Percentiles rank a stretch among this genome's conserved stretches.
Conservation (phyloP, 1,139 yeast species). For the Scheffersomyces quercinus region DNA sequence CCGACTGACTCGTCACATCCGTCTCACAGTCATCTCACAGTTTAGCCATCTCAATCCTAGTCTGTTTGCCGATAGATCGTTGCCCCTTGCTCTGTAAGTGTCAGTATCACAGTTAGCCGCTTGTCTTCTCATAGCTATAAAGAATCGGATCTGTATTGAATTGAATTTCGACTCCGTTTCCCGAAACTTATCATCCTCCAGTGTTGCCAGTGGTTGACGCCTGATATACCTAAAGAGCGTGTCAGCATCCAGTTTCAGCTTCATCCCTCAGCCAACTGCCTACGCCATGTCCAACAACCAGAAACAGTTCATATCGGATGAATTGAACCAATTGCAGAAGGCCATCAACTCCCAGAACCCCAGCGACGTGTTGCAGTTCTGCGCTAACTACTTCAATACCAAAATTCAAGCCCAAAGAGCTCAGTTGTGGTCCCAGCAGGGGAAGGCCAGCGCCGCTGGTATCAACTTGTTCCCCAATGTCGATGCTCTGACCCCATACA, state of each 20-base stretch:
- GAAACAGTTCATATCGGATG: slow-evolving; percentile 29
- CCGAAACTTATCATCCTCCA: background rate
- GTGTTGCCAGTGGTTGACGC: slow-evolving; percentile 3
- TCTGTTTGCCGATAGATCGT: too few relatives aligned
- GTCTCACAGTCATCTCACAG: too few relatives aligned
- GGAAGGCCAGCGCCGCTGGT: slow-evolving; percentile 54
- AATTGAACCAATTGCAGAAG: slow-evolving; percentile 61
- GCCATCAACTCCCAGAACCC: slow-evolving; percentile 67
- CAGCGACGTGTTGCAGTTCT: slow-evolving; percentile 67
- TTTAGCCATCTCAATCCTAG: too few relatives aligned
- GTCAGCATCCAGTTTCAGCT: background rate
- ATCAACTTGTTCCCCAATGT: slow-evolving; percentile 50
- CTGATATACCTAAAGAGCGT: slow-evolving; percentile 1
- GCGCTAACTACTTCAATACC: slow-evolving; percentile 67
- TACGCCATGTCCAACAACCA: slow-evolving; percentile 12
- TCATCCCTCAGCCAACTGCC: background rate
- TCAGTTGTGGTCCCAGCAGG: slow-evolving; percentile 53
- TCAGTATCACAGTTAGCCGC: too few relatives aligned
- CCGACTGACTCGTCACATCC: too few relatives aligned
- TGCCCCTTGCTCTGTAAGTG: too few relatives aligned
- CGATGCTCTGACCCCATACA: slow-evolving; percentile 7
- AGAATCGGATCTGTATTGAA: too few relatives aligned
- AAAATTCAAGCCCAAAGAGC: slow-evolving; percentile 63
- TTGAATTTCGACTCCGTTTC: too few relatives aligned
- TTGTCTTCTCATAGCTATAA: too few relatives aligned